Conservation (phyloP, 768 basidiomycete species). For the Calocera viscosa region DNA sequence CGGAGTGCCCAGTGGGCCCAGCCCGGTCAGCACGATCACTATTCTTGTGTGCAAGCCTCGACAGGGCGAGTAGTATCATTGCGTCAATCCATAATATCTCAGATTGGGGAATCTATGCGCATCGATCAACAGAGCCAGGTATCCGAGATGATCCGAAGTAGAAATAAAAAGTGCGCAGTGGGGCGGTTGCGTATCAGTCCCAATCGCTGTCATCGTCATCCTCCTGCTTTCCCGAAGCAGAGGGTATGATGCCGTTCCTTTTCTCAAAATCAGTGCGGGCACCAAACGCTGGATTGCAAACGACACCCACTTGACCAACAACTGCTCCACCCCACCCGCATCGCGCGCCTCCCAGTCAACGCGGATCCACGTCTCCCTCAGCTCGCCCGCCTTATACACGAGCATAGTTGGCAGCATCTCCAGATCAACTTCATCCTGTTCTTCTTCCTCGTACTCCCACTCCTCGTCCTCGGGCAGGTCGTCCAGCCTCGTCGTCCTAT, state of each 20-base stretch:
- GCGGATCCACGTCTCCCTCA: conserved; percentile 81
- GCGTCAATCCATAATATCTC: too few relatives aligned
- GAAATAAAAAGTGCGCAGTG: too few relatives aligned
- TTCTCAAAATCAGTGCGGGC: neutral
- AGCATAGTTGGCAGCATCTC: conserved; percentile 71
- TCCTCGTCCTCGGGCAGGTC: conserved; percentile 35
- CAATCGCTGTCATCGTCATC: neutral
- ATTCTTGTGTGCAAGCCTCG: too few relatives aligned
- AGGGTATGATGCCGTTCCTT: neutral
- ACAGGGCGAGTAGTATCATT: too few relatives aligned
- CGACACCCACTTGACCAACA: conserved; percentile 45
- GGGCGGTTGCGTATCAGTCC: neutral
- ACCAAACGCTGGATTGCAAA: neutral
- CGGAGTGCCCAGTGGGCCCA: neutral
- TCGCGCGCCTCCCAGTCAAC: conserved; percentile 58
- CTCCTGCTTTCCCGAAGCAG: neutral
- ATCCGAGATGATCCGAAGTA: too few relatives aligned
- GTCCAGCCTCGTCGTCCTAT: conserved; percentile 17
- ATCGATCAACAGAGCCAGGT: too few relatives aligned
- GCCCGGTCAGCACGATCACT: neutral
- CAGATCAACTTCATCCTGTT: conserved; percentile 54
- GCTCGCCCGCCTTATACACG: conserved; percentile 64
- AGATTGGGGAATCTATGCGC: too few relatives aligned
- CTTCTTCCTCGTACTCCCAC: conserved; percentile 35
- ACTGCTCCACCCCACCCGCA: conserved; percentile 57